Base-by-base conservation (phyloP, 1,139 yeast genomes). In the Saccharomyces hybrid region DNA sequence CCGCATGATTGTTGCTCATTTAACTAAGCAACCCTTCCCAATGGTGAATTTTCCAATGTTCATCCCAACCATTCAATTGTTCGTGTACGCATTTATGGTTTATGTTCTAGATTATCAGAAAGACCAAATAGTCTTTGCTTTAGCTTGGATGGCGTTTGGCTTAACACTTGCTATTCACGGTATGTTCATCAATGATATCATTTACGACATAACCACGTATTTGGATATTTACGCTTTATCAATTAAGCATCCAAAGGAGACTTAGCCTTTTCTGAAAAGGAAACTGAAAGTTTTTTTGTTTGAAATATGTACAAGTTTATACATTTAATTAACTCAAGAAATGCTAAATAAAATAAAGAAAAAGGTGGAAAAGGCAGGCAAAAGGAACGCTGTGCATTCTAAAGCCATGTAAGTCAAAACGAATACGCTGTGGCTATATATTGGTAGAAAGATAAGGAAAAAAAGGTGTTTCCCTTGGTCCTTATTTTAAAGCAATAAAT, bases 161-260 rank as follows among this genome's bases (percentile, higher is more conserved):
- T 66, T 85, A 16, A 77, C 89, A 34, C 65, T 88, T 46, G 96
- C 95, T 3, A 78, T 88, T 56, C 95, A 91, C 69, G 82, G 82
- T 13, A 78, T 85, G 73, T 91, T 91, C 68, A 83, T 91, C 50
- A 78, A 82, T 44, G 98, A 91, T 62, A 83, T 91, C 63, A 85
- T 91, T 63, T 76, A 77, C 65, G 97, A 89, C 63, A 88, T 91
- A 66, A 90, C 97, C 31, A 75, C 79, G 2, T 89, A 80, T 69
- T 77, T 91, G 63, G 97, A 89, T 69, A 90, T 91, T 60, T 88
- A 86, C 72, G 93, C 96, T 13, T 76, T 91, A 61, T 76, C 85
- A 47, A 90, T 91, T 65, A 90, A 90, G 70, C 91, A 90, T 70
- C 88, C 86, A 66, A 83, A 81, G 67, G 79, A 73, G 14, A 77